phyloP scores from a whole-genome alignment of 2,329 filamentous ascomycete genomes.

The Sarocladium strictum region DNA sequence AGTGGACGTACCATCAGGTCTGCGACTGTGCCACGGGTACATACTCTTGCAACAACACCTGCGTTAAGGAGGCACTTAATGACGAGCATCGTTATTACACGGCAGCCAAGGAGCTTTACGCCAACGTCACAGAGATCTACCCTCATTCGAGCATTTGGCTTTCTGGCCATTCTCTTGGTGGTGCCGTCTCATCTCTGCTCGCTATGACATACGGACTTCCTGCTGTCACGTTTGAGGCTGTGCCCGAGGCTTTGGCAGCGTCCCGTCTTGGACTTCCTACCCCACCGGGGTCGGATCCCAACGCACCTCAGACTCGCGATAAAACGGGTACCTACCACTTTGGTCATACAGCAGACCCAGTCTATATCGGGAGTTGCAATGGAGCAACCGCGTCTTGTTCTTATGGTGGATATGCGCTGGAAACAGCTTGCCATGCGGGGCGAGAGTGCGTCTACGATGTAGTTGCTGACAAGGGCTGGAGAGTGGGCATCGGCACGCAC shows the following conservation, averaged over 20 bases:
- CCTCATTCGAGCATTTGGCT: conserved; percentile 82
- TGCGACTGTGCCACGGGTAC: conserved; percentile 87
- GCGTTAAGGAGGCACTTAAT: conserved; percentile 66
- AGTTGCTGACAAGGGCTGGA: conserved; percentile 85
- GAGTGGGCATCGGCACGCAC: conserved; percentile 85
- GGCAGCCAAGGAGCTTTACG: conserved; percentile 81
- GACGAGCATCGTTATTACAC: conserved; percentile 90
- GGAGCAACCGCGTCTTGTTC: conserved; percentile 84
- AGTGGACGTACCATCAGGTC: conserved; percentile 83
- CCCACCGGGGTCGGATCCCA: conserved; percentile 71
- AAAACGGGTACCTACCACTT: conserved; percentile 83
- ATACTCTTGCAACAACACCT: conserved; percentile 89
- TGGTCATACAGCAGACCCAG: conserved; percentile 90
- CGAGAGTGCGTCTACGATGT: conserved; percentile 88
- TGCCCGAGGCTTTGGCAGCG: conserved; percentile 84
- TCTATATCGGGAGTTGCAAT: conserved; percentile 92
- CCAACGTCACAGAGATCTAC: conserved; percentile 86
- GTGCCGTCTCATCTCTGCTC: conserved; percentile 80
- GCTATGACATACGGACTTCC: conserved; percentile 88
- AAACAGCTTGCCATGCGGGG: conserved; percentile 87
- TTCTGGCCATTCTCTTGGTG: conserved; percentile 86
- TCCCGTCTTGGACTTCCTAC: conserved; percentile 77
- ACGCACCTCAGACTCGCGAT: conserved; percentile 62
- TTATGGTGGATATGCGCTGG: conserved; percentile 87
- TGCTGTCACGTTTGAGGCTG: conserved; percentile 87